These are phyloP conservation scores for Misopates orontium DNA, from an alignment of 257 asterid species.

Conservation along the genomic window DNA sequence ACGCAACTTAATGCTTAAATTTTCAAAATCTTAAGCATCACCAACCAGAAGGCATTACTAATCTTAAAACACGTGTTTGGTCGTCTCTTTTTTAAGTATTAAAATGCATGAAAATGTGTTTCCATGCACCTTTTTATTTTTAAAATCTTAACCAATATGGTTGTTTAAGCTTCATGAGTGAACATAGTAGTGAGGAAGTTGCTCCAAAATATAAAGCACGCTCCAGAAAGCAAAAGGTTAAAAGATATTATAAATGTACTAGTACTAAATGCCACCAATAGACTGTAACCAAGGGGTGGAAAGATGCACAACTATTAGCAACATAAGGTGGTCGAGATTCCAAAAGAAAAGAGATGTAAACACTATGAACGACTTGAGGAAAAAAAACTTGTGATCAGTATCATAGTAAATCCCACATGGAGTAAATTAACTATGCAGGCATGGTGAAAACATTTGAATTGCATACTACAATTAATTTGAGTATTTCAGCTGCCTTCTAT, in stretches of 20 bases:
- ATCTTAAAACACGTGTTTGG: constrained; percentile 1
- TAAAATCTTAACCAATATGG: background rate
- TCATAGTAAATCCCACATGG: background rate
- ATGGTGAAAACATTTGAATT: background rate
- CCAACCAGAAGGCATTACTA: constrained; percentile 12
- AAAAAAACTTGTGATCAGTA: background rate
- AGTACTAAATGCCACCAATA: background rate
- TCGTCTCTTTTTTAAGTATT: constrained; percentile 3
- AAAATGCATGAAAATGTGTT: constrained; percentile 9
- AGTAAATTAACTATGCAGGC: constrained; percentile 1
- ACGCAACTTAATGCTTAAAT: background rate
- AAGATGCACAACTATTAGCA: constrained; percentile 16
- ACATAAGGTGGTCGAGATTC: background rate
- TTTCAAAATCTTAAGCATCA: background rate
- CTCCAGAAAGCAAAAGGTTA: background rate
- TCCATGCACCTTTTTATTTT: background rate
- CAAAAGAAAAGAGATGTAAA: background rate
- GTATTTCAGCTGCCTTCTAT: too few relatives aligned
- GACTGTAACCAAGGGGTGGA: background rate
- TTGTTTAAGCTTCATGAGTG: constrained; percentile 12
- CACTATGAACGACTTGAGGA: background rate
- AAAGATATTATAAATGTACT: constrained; percentile 3
- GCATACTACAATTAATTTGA: background rate
- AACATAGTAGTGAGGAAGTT: constrained; percentile 9
- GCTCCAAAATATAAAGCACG: constrained; percentile 1